phyloP scores from a whole-genome alignment of 371 early-diverging fungal species.

The Actinomucor elegans region DNA sequence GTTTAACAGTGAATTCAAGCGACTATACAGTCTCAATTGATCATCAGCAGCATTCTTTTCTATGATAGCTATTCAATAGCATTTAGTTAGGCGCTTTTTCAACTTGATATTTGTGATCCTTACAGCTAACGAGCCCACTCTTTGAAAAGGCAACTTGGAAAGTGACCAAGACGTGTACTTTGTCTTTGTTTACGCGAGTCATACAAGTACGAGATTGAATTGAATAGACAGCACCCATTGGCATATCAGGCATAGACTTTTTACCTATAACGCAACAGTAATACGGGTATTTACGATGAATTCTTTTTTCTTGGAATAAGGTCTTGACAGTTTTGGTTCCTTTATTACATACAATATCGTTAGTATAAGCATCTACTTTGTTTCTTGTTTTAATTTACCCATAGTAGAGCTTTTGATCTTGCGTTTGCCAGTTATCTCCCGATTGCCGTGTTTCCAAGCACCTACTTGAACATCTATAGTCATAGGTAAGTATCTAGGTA shows the following conservation, averaged over 20 bases:
- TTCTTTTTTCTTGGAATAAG: constrained; percentile 52
- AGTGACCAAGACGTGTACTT: constrained; percentile 58
- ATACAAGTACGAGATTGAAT: constrained; percentile 75
- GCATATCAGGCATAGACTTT: constrained; percentile 72
- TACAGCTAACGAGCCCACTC: constrained; percentile 64
- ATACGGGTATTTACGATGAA: constrained; percentile 50
- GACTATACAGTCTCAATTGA: constrained; percentile 16
- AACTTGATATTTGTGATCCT: too few relatives aligned
- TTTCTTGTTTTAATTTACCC: constrained; percentile 2
- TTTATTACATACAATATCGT: too few relatives aligned
- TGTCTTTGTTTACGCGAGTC: constrained; percentile 62
- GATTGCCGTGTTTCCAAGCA: constrained; percentile 26
- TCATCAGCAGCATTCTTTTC: constrained; percentile 29
- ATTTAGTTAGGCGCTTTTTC: not conserved
- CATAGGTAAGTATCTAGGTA: not conserved
- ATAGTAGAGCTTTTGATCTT: constrained; percentile 22
- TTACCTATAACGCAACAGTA: constrained; percentile 58
- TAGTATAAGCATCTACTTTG: not conserved
- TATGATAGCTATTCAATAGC: constrained; percentile 16
- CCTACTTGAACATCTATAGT: constrained; percentile 27
- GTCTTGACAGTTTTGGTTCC: constrained; percentile 68
- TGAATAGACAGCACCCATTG: constrained; percentile 75
- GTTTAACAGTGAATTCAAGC: constrained; percentile 9
- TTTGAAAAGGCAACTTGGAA: constrained; percentile 66
- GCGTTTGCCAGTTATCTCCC: constrained; percentile 21